Evolutionary conservation across 768 basidiomycete genomes (phyloP).

Genomic region (Serendipita sp.): DNA sequence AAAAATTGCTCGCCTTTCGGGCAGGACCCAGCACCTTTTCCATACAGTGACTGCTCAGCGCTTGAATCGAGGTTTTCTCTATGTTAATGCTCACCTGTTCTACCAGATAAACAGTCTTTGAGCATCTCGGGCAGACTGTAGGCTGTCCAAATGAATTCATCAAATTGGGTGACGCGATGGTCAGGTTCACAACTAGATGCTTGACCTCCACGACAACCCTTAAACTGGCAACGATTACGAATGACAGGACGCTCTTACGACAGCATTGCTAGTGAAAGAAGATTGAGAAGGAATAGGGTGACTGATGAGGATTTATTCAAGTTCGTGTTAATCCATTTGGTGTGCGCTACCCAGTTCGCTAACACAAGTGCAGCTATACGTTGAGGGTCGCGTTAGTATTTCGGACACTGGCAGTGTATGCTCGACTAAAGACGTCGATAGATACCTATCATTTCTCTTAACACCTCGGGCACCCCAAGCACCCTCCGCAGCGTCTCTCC

Average conservation of each 20-base stretch:
- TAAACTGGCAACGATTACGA: not conserved
- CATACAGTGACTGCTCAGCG: not conserved
- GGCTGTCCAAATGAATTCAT: constrained; percentile 65
- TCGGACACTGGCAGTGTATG: not conserved
- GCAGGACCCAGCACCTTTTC: constrained; percentile 68
- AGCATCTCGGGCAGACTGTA: constrained; percentile 56
- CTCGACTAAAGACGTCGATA: constrained; percentile 17
- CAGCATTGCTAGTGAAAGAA: constrained; percentile 51
- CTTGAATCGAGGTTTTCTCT: not conserved
- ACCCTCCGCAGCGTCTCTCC: constrained; percentile 31
- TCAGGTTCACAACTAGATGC: not conserved
- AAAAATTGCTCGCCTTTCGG: constrained; percentile 44
- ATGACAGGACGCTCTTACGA: constrained; percentile 54
- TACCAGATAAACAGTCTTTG: constrained; percentile 67
- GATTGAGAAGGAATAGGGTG: constrained; percentile 53
- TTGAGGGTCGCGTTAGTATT: constrained; percentile 65
- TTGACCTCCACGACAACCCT: not conserved
- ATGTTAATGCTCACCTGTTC: constrained; percentile 44
- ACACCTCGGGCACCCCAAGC: constrained; percentile 21
- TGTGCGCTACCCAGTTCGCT: constrained; percentile 9
- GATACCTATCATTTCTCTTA: constrained; percentile 50
- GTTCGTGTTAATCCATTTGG: constrained; percentile 26
- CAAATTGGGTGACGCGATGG: constrained; percentile 8
- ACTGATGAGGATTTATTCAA: constrained; percentile 77
- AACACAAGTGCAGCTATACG: constrained; percentile 38